Conservation (phyloP, 805 yeast species). For the Candida gorgasii region DNA sequence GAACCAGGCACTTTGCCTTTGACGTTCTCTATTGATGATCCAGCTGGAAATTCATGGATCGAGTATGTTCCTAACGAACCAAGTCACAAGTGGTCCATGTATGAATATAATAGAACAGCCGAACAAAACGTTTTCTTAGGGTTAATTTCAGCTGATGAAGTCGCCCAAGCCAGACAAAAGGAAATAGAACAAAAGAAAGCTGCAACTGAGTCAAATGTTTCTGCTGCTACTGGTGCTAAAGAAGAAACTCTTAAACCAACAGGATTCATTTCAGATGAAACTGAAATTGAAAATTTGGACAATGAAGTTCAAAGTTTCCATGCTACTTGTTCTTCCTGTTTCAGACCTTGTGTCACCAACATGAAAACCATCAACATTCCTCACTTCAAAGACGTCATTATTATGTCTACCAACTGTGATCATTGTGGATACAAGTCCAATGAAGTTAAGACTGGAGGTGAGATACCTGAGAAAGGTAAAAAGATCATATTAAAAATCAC, state of each 20-base stretch:
- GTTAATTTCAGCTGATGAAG: conserved; percentile 67
- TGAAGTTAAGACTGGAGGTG: conserved; percentile 99
- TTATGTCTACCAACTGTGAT: conserved; percentile 93
- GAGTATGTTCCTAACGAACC: conserved; percentile 86
- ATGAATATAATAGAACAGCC: conserved; percentile 78
- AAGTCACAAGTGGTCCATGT: conserved; percentile 84
- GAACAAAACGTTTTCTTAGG: conserved; percentile 89
- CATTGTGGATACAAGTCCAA: conserved; percentile 94
- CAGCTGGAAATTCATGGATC: conserved; percentile 97
- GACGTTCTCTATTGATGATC: conserved; percentile 82
- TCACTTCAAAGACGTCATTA: conserved; percentile 94
- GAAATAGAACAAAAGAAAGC: conserved; percentile 50
- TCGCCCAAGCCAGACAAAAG: conserved; percentile 45
- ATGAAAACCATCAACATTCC: conserved; percentile 98
- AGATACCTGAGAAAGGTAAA: conserved; percentile 83
- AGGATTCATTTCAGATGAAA: conserved; percentile 66
- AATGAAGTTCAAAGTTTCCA: conserved; percentile 92
- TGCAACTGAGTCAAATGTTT: conserved; percentile 35
- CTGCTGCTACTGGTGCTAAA: conserved; percentile 28
- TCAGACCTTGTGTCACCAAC: conserved; percentile 80
- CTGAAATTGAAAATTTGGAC: conserved; percentile 80
- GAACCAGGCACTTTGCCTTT: conserved; percentile 70
- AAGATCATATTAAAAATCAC: conserved; percentile 71
- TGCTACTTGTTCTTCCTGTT: conserved; percentile 92
- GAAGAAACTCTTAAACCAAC: conserved; percentile 24